A percentile compares a stretch with the other conserved stretches of the same genome.
Conservation (phyloP, 83 land plant genomes). For the Picea mariana region DNA sequence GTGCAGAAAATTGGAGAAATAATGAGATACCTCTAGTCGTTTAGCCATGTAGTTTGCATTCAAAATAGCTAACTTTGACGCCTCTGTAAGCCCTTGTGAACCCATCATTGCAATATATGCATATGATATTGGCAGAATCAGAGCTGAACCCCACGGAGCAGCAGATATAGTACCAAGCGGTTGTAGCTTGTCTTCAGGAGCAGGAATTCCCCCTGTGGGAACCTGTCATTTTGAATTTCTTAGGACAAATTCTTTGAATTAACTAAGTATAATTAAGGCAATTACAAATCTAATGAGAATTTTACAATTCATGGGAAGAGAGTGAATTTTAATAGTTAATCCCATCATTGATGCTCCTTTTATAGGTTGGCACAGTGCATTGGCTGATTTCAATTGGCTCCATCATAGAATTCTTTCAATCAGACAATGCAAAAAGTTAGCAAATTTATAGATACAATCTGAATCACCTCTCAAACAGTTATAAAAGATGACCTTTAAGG, state of each 20-base stretch:
- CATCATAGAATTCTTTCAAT: not conserved
- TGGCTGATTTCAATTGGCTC: not conserved
- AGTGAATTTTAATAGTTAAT: not conserved
- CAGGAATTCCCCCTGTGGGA: slow-evolving; percentile 91
- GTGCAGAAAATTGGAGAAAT: not conserved
- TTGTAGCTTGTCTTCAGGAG: slow-evolving; percentile 58
- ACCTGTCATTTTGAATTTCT: slow-evolving; percentile 44
- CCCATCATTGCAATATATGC: slow-evolving; percentile 99
- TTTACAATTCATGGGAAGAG: not conserved
- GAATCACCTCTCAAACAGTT: not conserved
- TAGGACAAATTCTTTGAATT: not conserved
- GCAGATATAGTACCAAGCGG: slow-evolving; percentile 96
- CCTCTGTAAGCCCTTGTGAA: slow-evolving; percentile 89
- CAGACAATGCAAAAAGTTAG: not conserved
- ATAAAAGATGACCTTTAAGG: too few relatives aligned
- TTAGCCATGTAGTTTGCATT: slow-evolving; percentile 99
- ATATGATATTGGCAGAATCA: slow-evolving; percentile 97
- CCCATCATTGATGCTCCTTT: slow-evolving; percentile 4
- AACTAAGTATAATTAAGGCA: not conserved
- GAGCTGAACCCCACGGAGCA: slow-evolving; percentile 99
- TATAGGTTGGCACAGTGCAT: not conserved
- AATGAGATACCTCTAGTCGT: slow-evolving; percentile 82
- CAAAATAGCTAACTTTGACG: slow-evolving; percentile 93
- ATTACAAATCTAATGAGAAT: slow-evolving; percentile 4
- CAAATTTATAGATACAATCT: not conserved